These are phyloP conservation scores for Chrysochromulina parva DNA, from an alignment of 78 protist species.

Conservation along the genomic window DNA sequence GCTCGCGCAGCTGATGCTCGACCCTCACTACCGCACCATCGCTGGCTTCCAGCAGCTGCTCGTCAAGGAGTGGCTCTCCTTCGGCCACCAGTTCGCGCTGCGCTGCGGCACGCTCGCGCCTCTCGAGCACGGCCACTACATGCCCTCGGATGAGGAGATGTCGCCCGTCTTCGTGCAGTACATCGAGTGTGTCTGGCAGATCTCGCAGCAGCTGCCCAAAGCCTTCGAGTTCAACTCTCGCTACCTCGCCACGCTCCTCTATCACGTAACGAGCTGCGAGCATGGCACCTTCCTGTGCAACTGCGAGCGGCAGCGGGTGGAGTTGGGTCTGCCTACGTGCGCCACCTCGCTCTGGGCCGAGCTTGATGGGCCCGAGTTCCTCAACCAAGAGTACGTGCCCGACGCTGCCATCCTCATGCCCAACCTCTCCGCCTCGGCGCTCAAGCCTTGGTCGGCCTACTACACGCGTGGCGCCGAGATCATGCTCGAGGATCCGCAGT, in stretches of 20 bases:
- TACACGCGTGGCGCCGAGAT: not conserved
- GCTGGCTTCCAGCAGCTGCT: slow-evolving; percentile 77
- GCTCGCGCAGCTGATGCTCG: slow-evolving; percentile 73
- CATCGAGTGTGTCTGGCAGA: slow-evolving; percentile 86
- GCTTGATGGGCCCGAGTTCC: not conserved
- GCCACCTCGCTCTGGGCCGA: not conserved
- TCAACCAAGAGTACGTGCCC: not conserved
- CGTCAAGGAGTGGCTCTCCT: slow-evolving; percentile 90
- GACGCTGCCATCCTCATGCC: not conserved
- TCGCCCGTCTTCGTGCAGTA: slow-evolving; percentile 93
- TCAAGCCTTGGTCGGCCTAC: not conserved
- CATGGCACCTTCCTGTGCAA: slow-evolving; percentile 47
- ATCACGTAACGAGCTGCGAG: not conserved
- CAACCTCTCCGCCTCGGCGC: not conserved
- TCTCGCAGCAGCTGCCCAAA: slow-evolving; percentile 64
- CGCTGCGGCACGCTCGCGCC: not conserved
- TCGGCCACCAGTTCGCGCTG: slow-evolving; percentile 82
- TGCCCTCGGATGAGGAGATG: slow-evolving; percentile 30
- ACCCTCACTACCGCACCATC: slow-evolving; percentile 84
- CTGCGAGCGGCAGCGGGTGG: not conserved
- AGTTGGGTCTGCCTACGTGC: not conserved
- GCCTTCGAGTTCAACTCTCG: slow-evolving; percentile 85
- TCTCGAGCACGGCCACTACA: not conserved
- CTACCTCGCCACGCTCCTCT: slow-evolving; percentile 51
- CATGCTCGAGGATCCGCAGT: not conserved